These are phyloP conservation scores for Oidiodendron maius DNA, from an alignment of 495 filamentous ascomycete species.

Conservation along the genomic window DNA sequence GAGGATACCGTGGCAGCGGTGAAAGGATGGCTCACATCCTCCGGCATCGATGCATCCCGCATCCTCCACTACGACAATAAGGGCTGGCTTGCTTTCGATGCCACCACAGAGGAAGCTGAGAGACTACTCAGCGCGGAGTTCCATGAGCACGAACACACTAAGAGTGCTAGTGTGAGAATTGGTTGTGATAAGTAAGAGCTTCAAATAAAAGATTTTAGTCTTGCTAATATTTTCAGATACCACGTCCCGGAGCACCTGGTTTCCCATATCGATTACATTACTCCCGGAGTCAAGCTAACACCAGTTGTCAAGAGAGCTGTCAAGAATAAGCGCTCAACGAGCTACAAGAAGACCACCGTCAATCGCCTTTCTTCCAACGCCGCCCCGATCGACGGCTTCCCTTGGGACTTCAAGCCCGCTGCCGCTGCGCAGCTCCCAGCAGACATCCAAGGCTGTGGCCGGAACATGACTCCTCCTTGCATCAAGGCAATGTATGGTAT, in stretches of 20 bases:
- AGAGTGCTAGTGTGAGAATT: conserved; percentile 8
- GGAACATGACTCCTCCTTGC: conserved; percentile 8
- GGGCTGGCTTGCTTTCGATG: conserved; percentile 10
- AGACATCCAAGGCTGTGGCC: conserved; percentile 2
- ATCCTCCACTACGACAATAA: conserved; percentile 9
- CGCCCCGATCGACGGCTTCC: background rate
- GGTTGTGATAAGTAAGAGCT: conserved; percentile 13
- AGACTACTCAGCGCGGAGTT: conserved; percentile 12
- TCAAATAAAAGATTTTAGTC: background rate
- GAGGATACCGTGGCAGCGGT: conserved; percentile 14
- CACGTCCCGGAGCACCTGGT: conserved; percentile 20
- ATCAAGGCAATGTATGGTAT: conserved; percentile 8
- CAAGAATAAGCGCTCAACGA: conserved; percentile 2
- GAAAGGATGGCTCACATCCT: conserved; percentile 11
- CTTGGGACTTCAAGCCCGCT: background rate
- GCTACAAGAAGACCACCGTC: background rate
- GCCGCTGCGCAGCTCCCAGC: background rate
- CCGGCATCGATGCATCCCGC: conserved; percentile 11
- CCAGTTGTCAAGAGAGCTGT: conserved; percentile 8
- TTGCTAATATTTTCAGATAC: conserved; percentile 17
- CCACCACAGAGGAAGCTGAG: conserved; percentile 16
- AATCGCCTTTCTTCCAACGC: background rate
- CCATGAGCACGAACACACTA: conserved; percentile 12
- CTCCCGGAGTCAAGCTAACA: conserved; percentile 20
- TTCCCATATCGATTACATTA: conserved; percentile 28